These are phyloP conservation scores for Paecilomyces fulvus DNA, from an alignment of 2,329 filamentous ascomycete genomes.

Conservation along the genomic window DNA sequence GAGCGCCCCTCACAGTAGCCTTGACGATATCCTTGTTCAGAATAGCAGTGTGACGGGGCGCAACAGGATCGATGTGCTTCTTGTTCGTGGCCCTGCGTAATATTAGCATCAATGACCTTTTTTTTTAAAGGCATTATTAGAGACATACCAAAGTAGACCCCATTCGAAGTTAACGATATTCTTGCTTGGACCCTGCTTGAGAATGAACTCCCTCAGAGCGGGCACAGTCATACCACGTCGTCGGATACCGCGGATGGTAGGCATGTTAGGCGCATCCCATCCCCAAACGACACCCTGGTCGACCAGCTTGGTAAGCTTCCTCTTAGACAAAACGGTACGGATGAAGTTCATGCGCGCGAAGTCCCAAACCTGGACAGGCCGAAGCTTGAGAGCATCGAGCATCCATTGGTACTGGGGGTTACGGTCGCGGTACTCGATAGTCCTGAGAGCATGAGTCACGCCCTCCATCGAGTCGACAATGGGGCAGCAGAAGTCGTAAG, in stretches of 20 bases:
- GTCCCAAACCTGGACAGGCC: conserved; percentile 42
- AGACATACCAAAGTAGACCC: conserved; percentile 37
- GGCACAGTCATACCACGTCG: conserved; percentile 43
- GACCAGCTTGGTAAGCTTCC: conserved; percentile 44
- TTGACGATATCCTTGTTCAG: conserved; percentile 62
- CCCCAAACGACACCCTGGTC: conserved; percentile 41
- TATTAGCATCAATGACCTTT: background rate
- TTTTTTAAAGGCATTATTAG: background rate
- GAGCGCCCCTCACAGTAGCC: conserved; percentile 59
- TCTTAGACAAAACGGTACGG: conserved; percentile 43
- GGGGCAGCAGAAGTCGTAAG: conserved; percentile 58
- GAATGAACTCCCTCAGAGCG: conserved; percentile 42
- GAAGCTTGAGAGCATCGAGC: conserved; percentile 38
- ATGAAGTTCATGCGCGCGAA: conserved; percentile 47
- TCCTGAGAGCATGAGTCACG: conserved; percentile 57
- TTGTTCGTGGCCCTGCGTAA: conserved; percentile 49
- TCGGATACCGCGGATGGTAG: conserved; percentile 43
- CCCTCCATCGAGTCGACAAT: conserved; percentile 56
- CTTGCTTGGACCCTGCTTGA: conserved; percentile 42
- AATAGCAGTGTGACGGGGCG: conserved; percentile 66
- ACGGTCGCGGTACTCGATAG: conserved; percentile 51
- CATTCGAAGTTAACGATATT: conserved; percentile 44
- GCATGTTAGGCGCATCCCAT: conserved; percentile 45
- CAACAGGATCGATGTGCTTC: conserved; percentile 71
- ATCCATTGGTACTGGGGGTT: conserved; percentile 47